These are phyloP conservation scores for Annona squamosa DNA, from an alignment of 164 flowering plant species.

Conservation along the genomic window DNA sequence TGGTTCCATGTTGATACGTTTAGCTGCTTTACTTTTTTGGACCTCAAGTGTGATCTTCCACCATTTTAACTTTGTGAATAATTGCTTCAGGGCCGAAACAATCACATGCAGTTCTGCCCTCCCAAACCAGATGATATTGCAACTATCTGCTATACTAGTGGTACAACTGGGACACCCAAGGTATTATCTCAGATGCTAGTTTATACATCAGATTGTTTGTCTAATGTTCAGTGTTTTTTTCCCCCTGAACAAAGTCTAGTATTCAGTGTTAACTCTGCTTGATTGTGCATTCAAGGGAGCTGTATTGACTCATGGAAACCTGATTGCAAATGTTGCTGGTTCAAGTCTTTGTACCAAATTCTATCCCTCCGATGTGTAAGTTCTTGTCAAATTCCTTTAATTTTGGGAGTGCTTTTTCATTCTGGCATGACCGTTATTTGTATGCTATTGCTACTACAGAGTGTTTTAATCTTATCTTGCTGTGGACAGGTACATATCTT, in stretches of 20 bases:
- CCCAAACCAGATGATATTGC: conserved; percentile 91
- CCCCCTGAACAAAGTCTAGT: too few relatives aligned
- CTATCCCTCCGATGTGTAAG: conserved; percentile 80
- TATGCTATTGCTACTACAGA: neutral
- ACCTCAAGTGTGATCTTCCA: neutral
- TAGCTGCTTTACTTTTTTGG: neutral
- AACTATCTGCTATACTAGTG: conserved; percentile 97
- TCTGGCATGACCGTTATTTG: neutral
- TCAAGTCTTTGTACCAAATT: conserved; percentile 27
- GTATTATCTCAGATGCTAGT: conserved; percentile 24
- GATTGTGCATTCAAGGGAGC: conserved; percentile 54
- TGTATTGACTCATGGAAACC: conserved; percentile 73
- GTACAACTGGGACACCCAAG: conserved; percentile 99
- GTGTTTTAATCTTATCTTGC: conserved; percentile 4
- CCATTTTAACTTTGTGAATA: neutral
- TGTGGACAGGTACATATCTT: conserved; percentile 73
- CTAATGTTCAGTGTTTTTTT: neutral
- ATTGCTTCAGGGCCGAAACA: conserved; percentile 50
- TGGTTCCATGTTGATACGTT: neutral
- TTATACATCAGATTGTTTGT: neutral
- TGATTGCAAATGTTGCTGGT: conserved; percentile 86
- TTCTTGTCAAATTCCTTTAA: conserved; percentile 6
- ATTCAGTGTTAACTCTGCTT: neutral
- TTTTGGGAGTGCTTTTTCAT: neutral
- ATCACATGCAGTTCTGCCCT: conserved; percentile 62